Percentiles rank a stretch among this genome's conserved stretches.
These are phyloP conservation scores for Paecilomyces niveus DNA, from an alignment of 2,329 filamentous ascomycete species.

Conservation along the genomic window DNA sequence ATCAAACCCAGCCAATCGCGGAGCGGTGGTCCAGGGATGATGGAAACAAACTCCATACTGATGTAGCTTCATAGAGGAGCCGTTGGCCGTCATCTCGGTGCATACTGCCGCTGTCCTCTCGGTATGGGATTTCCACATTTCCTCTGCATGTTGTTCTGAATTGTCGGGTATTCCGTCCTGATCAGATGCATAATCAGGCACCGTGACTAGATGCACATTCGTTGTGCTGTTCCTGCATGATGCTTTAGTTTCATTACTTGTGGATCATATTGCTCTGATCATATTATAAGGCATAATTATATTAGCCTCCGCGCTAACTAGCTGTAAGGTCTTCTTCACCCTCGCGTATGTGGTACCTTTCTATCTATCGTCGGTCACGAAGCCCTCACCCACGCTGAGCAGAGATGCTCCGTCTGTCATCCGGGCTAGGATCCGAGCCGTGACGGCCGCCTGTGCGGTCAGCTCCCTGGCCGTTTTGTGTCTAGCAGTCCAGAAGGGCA, in stretches of 20 bases:
- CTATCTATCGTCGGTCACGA: constrained; percentile 72
- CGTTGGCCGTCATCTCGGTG: constrained; percentile 25
- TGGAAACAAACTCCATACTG: constrained; percentile 3
- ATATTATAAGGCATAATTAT: background rate
- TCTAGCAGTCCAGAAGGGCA: constrained; percentile 52
- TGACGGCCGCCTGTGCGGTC: constrained; percentile 65
- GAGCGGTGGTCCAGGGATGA: background rate
- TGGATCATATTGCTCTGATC: background rate
- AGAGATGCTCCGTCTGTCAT: constrained; percentile 88
- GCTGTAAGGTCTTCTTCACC: constrained; percentile 65
- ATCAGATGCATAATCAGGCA: background rate
- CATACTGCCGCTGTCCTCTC: constrained; percentile 31
- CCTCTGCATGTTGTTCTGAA: background rate
- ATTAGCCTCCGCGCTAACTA: background rate
- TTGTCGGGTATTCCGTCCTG: background rate
- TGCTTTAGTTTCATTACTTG: background rate
- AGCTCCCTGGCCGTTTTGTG: constrained; percentile 61
- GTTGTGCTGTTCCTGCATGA: background rate
- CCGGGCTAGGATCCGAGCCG: constrained; percentile 72
- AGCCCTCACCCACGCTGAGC: constrained; percentile 69
- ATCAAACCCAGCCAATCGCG: background rate
- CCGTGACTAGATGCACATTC: background rate
- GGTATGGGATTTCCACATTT: constrained; percentile 22
- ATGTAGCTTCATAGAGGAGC: constrained; percentile 21
- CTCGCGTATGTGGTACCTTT: constrained; percentile 84